A percentile compares a stretch with the other conserved stretches of the same genome.
Conservation (phyloP, 441 rosid species). For the Cnidoscolus chayamansa region DNA sequence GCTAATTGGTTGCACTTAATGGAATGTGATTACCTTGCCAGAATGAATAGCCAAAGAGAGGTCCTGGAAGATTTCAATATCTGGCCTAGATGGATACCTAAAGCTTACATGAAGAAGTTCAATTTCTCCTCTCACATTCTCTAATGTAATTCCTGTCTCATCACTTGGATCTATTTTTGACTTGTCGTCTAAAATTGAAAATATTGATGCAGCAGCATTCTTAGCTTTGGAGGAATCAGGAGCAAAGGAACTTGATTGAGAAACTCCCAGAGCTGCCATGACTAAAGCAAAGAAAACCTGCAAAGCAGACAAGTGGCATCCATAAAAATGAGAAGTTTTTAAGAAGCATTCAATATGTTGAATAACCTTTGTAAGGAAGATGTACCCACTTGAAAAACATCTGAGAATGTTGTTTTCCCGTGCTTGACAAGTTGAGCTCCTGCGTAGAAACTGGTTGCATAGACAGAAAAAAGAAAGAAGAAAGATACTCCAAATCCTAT, state of each 20-base stretch:
- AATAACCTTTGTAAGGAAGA: background rate
- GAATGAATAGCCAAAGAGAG: conserved; percentile 48
- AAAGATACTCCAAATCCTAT: conserved; percentile 56
- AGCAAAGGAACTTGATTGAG: conserved; percentile 55
- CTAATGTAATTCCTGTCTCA: conserved; percentile 43
- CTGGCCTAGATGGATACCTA: conserved; percentile 65
- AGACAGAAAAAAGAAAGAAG: conserved; percentile 47
- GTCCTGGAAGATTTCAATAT: conserved; percentile 54
- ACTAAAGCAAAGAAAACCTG: conserved; percentile 66
- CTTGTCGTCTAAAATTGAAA: conserved; percentile 48
- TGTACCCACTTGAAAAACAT: conserved; percentile 53
- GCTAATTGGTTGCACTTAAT: background rate
- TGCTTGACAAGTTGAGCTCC: conserved; percentile 60
- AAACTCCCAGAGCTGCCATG: conserved; percentile 49
- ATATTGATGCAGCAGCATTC: conserved; percentile 55
- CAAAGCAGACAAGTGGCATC: conserved; percentile 47
- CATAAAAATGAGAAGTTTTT: conserved; percentile 20
- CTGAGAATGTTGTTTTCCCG: conserved; percentile 47
- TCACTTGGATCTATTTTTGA: conserved; percentile 60
- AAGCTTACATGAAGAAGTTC: conserved; percentile 55
- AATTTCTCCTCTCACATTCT: conserved; percentile 53
- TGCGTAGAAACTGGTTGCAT: conserved; percentile 58
- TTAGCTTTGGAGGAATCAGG: conserved; percentile 54
- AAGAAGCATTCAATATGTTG: background rate
- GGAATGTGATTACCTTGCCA: conserved; percentile 48